phyloP scores from a whole-genome alignment of 2,329 filamentous ascomycete species.

The Aspergillus pseudoterreus region DNA sequence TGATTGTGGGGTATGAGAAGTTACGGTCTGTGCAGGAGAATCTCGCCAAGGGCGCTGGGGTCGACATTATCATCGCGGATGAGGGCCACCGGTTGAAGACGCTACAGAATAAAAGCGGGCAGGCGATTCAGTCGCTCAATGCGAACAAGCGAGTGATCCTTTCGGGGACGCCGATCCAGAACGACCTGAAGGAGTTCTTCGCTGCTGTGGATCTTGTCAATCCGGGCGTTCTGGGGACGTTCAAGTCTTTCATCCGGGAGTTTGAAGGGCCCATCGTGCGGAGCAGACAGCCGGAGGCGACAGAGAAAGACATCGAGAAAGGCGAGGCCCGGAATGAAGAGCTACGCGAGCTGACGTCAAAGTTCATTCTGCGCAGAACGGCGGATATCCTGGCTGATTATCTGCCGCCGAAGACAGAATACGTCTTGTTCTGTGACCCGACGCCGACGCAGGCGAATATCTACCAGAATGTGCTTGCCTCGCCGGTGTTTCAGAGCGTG shows the following conservation, averaged over 20 bases:
- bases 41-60: slow-evolving; percentile 57
- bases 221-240: slow-evolving; percentile 60
- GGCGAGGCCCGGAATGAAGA: slow-evolving; percentile 61
- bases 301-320: slow-evolving; percentile 58
- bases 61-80: slow-evolving; percentile 69
- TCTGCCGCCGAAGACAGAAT: slow-evolving; percentile 64
- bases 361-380: slow-evolving; percentile 64
- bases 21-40: slow-evolving; percentile 63
- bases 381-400: slow-evolving; percentile 64
- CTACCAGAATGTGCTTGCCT: slow-evolving; percentile 62
- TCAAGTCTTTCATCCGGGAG: slow-evolving; percentile 59
- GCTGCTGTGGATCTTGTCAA: slow-evolving; percentile 68
- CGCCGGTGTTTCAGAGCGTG: slow-evolving; percentile 59
- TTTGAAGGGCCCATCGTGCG: slow-evolving; percentile 64
- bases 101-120: slow-evolving; percentile 64
- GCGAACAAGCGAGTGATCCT: slow-evolving; percentile 60
- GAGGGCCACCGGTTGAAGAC: slow-evolving; percentile 67
- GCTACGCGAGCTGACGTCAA: slow-evolving; percentile 56
- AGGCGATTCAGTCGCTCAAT: slow-evolving; percentile 62
- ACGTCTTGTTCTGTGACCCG: slow-evolving; percentile 63
- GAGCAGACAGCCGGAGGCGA: slow-evolving; percentile 62
- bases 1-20: slow-evolving; percentile 73
- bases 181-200: slow-evolving; percentile 65
- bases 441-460: slow-evolving; percentile 58
- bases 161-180: slow-evolving; percentile 66